Conservation (phyloP, 2,329 filamentous ascomycete genomes). For the Plenodomus tracheiphilus region DNA sequence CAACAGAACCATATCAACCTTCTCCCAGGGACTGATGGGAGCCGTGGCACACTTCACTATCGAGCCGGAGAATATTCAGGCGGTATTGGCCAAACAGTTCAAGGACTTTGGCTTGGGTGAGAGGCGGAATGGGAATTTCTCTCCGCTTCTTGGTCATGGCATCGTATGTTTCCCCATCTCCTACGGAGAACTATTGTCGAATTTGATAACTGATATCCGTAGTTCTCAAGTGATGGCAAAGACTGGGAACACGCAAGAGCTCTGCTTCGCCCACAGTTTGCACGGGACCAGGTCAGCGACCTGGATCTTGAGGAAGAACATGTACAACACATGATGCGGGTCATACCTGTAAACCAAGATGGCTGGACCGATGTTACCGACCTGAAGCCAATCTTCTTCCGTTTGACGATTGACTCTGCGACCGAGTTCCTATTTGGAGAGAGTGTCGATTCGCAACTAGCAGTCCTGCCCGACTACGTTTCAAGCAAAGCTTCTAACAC, state of each 20-base stretch:
- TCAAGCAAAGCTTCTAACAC: conserved; percentile 11
- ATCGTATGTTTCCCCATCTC: conserved; percentile 28
- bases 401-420: conserved; percentile 44
- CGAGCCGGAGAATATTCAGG: conserved; percentile 52
- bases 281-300: conserved; percentile 36
- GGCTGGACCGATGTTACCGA: conserved; percentile 36
- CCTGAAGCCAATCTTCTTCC: conserved; percentile 46
- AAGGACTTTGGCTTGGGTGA: conserved; percentile 50
- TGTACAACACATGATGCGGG: conserved; percentile 39
- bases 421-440: conserved; percentile 45
- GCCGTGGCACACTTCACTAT: conserved; percentile 32
- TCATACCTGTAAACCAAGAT: conserved; percentile 17
- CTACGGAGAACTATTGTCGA: not conserved
- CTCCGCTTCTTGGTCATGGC: conserved; percentile 46
- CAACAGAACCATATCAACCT: conserved; percentile 31
- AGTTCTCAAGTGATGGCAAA: conserved; percentile 37
- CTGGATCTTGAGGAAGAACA: conserved; percentile 38
- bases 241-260: conserved; percentile 37
- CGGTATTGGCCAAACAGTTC: conserved; percentile 49
- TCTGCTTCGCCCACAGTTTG: conserved; percentile 44
- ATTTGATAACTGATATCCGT: not conserved
- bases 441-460: conserved; percentile 35
- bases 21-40: conserved; percentile 24
- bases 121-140: conserved; percentile 42
- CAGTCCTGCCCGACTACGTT: conserved; percentile 21